Base-by-base conservation (phyloP, 192 early-diverging fungal species). In the Coemansia asiatica region DNA sequence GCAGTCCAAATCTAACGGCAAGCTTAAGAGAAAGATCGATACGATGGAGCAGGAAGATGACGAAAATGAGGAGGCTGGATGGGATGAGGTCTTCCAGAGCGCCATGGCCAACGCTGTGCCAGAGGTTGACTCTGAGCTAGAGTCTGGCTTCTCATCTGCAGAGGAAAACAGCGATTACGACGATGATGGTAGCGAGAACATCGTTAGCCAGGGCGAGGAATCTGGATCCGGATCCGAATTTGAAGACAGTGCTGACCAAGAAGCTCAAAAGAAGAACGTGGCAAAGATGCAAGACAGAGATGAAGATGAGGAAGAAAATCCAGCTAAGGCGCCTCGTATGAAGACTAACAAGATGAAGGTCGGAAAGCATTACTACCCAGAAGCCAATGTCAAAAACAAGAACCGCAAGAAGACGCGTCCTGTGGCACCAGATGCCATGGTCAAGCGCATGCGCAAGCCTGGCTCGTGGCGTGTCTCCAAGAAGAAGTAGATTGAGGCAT, bases 311-410 rank as follows among this genome's bases (percentile, higher is more conserved):
- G 71, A 33, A 33, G 67, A 67, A 51, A 85, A 79, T 64, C 61
- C 66, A 19, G 64, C 70, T 40, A 95, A 95, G 85, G 72, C 83
- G 19, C 69, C 86, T 40, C 88, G 95, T 53, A 91, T 92, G 91
- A 93, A 89, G 28, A 96, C 93, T 36, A 97, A 94, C 86, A 97
- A 97, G 84, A 79, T 82, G 50, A 96, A 95, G 83, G 87, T 92
- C 49, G 94, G 94, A 51, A 86, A 83, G 38, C 90, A 98, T 76
- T 98, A 87, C 76, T 98, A 98, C 64, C 89, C 91, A 61, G 84
- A 82, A 3, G 94, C 94, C 72, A 98, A 98, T 76, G 90, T 98
- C 74, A 98, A 98, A 85, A 97, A 97, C 82, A 84, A 85, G 76
- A 94, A 94, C 79, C 85, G 93, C 44, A 93, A 88, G 74, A 93